Conservation (phyloP, 176 grass and related monocot genomes). For the Aegilops tauschii region DNA sequence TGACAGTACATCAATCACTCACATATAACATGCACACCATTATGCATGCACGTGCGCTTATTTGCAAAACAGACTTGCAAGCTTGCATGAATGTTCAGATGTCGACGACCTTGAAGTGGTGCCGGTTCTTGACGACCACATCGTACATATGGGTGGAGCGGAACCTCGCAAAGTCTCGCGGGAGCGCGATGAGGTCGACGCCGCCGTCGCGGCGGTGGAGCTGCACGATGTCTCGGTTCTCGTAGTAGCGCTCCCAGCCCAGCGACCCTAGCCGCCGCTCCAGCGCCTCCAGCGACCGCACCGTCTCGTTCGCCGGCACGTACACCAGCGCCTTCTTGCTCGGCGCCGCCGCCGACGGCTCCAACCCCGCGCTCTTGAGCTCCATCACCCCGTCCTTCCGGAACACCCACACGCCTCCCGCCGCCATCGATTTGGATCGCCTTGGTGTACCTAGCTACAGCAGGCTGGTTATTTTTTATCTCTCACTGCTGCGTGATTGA, state of each 20-base stretch:
- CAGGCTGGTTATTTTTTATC: too few relatives aligned
- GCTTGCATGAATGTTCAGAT: background rate
- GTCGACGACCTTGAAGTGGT: constrained; percentile 74
- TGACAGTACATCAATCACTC: too few relatives aligned
- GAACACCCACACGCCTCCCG: background rate
- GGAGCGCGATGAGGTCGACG: constrained; percentile 69
- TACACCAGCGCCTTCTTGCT: background rate
- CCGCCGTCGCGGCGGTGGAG: constrained; percentile 63
- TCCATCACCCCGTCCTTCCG: constrained; percentile 51
- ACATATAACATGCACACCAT: too few relatives aligned
- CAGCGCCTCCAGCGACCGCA: constrained; percentile 41
- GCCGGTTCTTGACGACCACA: constrained; percentile 24
- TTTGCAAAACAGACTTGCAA: too few relatives aligned
- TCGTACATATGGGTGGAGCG: background rate
- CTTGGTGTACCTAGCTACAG: too few relatives aligned
- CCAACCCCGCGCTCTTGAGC: background rate
- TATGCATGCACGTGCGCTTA: too few relatives aligned
- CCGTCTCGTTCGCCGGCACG: background rate
- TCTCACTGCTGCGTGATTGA: too few relatives aligned
- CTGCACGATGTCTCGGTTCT: constrained; percentile 52
- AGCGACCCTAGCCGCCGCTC: constrained; percentile 53
- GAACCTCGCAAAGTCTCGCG: constrained; percentile 45
- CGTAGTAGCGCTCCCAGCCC: constrained; percentile 77
- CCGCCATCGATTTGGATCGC: background rate
- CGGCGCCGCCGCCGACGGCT: background rate